Percentiles rank a stretch among this genome's conserved stretches.
These are phyloP conservation scores for Angomonas ambiguus DNA, from an alignment of 208 protist species.

Conservation along the genomic window DNA sequence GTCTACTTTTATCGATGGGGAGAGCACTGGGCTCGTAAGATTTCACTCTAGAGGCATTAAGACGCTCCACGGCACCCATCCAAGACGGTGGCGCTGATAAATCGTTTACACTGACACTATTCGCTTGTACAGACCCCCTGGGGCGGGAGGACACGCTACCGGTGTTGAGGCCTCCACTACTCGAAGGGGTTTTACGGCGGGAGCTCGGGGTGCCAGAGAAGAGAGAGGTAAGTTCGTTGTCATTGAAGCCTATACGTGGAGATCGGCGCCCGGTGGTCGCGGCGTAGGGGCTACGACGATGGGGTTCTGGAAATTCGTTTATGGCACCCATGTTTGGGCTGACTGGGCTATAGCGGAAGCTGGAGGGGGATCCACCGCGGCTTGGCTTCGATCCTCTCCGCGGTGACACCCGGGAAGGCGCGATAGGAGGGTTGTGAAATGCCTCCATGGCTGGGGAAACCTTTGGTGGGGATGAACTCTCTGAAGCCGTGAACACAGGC, in stretches of 20 bases:
- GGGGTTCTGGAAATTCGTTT: not conserved
- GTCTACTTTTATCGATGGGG: constrained; percentile 42
- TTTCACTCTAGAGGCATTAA: constrained; percentile 19
- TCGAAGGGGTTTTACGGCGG: constrained; percentile 1
- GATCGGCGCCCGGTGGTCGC: not conserved
- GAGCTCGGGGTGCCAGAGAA: constrained; percentile 7
- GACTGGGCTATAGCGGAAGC: constrained; percentile 6
- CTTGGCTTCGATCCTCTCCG: not conserved
- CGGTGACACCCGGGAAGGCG: not conserved
- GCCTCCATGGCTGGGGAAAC: too few species aligned
- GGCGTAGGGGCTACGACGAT: not conserved
- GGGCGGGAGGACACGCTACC: constrained; percentile 1
- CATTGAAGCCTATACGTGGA: not conserved
- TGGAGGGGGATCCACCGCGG: constrained; percentile 5
- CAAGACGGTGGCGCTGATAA: constrained; percentile 24
- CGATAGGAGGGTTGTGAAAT: too few species aligned
- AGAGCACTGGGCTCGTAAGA: constrained; percentile 26
- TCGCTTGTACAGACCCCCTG: not conserved
- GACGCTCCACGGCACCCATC: constrained; percentile 50
- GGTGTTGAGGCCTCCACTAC: constrained; percentile 4
- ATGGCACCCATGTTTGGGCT: not conserved
- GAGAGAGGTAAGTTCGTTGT: constrained; percentile 1
- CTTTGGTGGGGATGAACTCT: not conserved
- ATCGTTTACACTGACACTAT: not conserved
- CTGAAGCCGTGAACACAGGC: not conserved